phyloP scores from a whole-genome alignment of 2,329 filamentous ascomycete species.

The Samsoniella hepiali region DNA sequence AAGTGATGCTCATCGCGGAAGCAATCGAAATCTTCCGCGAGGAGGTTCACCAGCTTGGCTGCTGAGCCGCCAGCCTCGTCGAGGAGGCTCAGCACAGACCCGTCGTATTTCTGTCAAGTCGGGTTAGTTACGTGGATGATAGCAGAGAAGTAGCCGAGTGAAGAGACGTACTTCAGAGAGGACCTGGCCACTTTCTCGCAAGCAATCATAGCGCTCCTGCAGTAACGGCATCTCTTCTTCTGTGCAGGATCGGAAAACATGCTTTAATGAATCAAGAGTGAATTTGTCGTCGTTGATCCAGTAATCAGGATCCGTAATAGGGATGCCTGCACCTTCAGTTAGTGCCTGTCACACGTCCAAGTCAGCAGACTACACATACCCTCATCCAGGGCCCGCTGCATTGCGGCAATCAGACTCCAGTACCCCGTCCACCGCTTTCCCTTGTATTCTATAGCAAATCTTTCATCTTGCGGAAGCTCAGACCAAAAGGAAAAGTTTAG shows the following conservation, averaged over 20 bases:
- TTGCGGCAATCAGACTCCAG: conserved; percentile 83
- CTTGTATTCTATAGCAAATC: conserved; percentile 79
- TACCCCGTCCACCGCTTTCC: conserved; percentile 89
- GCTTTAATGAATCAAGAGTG: conserved; percentile 66
- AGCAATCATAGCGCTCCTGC: conserved; percentile 69
- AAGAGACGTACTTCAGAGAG: conserved; percentile 63
- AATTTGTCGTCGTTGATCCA: conserved; percentile 78
- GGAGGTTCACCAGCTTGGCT: conserved; percentile 77
- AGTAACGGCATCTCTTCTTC: conserved; percentile 85
- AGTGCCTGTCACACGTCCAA: conserved; percentile 9
- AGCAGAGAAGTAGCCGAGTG: background rate
- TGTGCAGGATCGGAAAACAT: conserved; percentile 84
- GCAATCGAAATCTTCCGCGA: conserved; percentile 77
- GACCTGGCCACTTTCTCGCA: conserved; percentile 79
- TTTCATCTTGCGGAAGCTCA: conserved; percentile 61
- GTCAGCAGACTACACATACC: conserved; percentile 40
- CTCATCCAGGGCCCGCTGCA: conserved; percentile 87
- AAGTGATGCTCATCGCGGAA: conserved; percentile 81
- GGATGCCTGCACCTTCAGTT: conserved; percentile 58
- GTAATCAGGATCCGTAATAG: conserved; percentile 83
- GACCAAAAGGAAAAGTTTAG: conserved; percentile 99
- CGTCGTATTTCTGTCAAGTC: conserved; percentile 63
- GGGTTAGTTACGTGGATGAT: background rate
- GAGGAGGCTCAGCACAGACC: conserved; percentile 71
- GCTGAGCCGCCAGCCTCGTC: conserved; percentile 74